Evolutionary conservation across 139 green algal genomes (phyloP).

Genomic region (Diplosphaera chodatii): DNA sequence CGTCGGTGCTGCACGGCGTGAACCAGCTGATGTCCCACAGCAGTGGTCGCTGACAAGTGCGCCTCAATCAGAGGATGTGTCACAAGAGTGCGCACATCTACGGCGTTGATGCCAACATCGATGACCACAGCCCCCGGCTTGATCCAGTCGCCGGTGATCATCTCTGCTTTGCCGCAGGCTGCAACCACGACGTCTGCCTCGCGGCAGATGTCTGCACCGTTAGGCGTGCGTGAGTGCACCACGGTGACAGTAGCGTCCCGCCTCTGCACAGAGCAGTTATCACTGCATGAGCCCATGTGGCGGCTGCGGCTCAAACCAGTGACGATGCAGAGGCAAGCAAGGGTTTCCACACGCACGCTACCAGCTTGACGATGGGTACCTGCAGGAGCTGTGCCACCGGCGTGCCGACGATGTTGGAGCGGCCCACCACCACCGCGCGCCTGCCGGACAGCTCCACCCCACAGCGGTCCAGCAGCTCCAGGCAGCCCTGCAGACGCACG

Average conservation of each 20-base stretch:
- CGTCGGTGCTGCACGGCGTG: no score
- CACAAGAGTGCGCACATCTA: constrained; percentile 20
- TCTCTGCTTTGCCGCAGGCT: constrained; percentile 76
- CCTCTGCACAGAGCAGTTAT: no score
- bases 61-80: no score
- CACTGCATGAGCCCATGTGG: no score
- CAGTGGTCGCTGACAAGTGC: no score
- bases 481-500: constrained; percentile 64
- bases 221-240: constrained; percentile 36
- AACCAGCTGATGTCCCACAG: no score
- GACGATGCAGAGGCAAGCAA: no score
- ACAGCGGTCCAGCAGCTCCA: constrained; percentile 80
- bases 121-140: constrained; percentile 64
- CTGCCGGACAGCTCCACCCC: constrained; percentile 57
- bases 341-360: no score
- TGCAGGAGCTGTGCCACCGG: constrained; percentile 78
- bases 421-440: constrained; percentile 81
- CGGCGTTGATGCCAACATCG: constrained; percentile 70
- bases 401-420: constrained; percentile 92
- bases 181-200: constrained; percentile 96
- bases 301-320: no score
- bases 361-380: no score
- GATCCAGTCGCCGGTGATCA: constrained; percentile 77
- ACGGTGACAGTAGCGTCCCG: constrained; percentile 43
- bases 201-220: constrained; percentile 55